Evolutionary conservation across 495 filamentous ascomycete genomes (phyloP).

Genomic region (Penicillium pulvis): DNA sequence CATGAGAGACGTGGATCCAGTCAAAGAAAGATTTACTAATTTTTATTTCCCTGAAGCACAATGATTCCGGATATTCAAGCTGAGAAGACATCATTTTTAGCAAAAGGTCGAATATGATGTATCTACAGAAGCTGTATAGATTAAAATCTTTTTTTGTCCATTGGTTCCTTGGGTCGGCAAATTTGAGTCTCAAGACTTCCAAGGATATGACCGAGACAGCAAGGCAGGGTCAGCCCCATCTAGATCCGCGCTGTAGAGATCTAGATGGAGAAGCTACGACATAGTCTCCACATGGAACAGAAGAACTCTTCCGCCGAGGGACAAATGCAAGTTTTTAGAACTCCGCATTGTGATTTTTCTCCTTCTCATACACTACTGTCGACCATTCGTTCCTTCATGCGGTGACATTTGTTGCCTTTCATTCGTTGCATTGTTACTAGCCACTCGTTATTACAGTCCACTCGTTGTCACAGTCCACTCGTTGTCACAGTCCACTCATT

Average conservation of each 20-base stretch:
- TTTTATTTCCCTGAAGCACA: neutral
- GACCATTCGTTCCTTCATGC: neutral
- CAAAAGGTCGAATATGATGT: neutral
- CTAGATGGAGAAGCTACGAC: slow-evolving; percentile 10
- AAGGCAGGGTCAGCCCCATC: slow-evolving; percentile 9
- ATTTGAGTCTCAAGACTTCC: slow-evolving; percentile 3
- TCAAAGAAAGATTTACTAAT: neutral
- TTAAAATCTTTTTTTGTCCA: neutral
- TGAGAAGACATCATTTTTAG: too few species aligned
- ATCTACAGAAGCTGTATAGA: neutral
- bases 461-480: slow-evolving; percentile 3
- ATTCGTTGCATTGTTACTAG: neutral
- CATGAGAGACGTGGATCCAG: neutral
- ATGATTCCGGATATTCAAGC: neutral
- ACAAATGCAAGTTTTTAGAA: slow-evolving; percentile 3
- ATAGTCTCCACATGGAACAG: neutral
- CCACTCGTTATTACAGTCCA: slow-evolving; percentile 4
- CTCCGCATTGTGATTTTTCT: neutral
- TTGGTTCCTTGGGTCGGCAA: slow-evolving; percentile 1
- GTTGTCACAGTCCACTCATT: slow-evolving; percentile 6
- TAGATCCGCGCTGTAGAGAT: neutral
- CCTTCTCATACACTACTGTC: neutral
- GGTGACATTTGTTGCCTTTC: neutral
- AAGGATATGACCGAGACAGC: slow-evolving; percentile 4
- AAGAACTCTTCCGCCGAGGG: neutral